Percentiles rank a stretch among this genome's conserved stretches.
phyloP scores from a whole-genome alignment of 192 early-diverging fungal species.

The Diversispora eburnea region DNA sequence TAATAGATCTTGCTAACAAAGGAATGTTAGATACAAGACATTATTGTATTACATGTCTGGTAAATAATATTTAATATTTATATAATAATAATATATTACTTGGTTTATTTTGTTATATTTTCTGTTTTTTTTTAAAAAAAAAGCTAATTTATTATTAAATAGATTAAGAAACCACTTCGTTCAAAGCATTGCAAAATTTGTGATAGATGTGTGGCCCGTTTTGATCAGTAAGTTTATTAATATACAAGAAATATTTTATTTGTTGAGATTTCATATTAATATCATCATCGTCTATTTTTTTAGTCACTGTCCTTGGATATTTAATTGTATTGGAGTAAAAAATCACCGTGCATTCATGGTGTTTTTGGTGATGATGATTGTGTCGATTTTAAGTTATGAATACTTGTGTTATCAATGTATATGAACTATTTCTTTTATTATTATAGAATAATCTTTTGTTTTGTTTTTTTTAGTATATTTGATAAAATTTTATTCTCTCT shows the following conservation, averaged over 20 bases:
- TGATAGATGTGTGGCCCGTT: constrained; percentile 87
- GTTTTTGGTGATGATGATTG: constrained; percentile 66
- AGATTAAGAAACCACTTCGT: constrained; percentile 79
- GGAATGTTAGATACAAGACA: constrained; percentile 69
- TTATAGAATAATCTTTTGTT: background rate
- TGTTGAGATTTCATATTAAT: background rate
- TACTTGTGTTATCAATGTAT: constrained; percentile 65
- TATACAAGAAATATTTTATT: background rate
- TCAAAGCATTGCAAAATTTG: constrained; percentile 95
- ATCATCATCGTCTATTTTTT: background rate
- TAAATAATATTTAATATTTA: constrained; percentile 32
- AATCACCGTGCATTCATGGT: constrained; percentile 89
- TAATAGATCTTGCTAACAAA: constrained; percentile 65
- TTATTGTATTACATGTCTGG: constrained; percentile 85
- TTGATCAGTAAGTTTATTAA: constrained; percentile 72
- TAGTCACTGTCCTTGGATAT: constrained; percentile 95
- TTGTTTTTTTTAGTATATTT: background rate
- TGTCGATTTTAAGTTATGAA: constrained; percentile 57
- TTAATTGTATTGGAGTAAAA: constrained; percentile 85
- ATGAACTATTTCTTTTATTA: constrained; percentile 22
- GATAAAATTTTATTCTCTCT: background rate
- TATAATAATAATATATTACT: no score
- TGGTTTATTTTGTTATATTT: background rate
- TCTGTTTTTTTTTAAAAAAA: constrained; percentile 5
- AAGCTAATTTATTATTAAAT: background rate